These are phyloP conservation scores for Cadophora luteo-olivacea DNA, from an alignment of 2,329 filamentous ascomycete species.

Conservation along the genomic window DNA sequence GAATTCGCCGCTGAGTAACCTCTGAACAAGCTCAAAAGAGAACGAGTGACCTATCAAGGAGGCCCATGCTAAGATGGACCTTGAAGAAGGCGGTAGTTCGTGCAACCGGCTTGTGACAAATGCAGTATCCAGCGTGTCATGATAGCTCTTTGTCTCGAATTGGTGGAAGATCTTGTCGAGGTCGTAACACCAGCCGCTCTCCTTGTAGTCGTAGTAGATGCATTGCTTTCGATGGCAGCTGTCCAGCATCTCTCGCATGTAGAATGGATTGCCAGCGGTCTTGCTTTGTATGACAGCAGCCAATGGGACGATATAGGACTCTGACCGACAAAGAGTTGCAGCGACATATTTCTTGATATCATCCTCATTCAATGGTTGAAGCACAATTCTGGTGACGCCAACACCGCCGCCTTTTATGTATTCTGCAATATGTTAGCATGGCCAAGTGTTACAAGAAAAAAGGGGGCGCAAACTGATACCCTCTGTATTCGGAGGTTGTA, in stretches of 20 bases:
- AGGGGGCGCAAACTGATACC: conserved; percentile 49
- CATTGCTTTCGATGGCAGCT: conserved; percentile 86
- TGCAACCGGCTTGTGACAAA: conserved; percentile 81
- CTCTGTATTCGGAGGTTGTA: conserved; percentile 61
- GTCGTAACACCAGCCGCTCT: conserved; percentile 83
- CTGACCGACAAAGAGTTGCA: conserved; percentile 76
- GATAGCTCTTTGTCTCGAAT: conserved; percentile 79
- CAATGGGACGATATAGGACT: conserved; percentile 76
- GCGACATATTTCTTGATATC: conserved; percentile 86
- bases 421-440: conserved; percentile 39
- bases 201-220: conserved; percentile 89
- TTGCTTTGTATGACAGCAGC: conserved; percentile 79
- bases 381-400: conserved; percentile 71
- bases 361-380: conserved; percentile 76
- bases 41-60: conserved; percentile 83
- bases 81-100: conserved; percentile 76
- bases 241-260: conserved; percentile 88
- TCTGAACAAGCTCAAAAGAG: conserved; percentile 81
- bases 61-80: conserved; percentile 85
- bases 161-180: conserved; percentile 86
- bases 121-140: conserved; percentile 79
- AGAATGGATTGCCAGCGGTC: conserved; percentile 87
- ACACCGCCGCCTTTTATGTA: conserved; percentile 53
- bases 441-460: conserved; percentile 20
- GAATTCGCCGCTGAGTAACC: conserved; percentile 78